Evolutionary conservation across 164 flowering plant species (phyloP).

Genomic region (Chimonanthus salicifolius): DNA sequence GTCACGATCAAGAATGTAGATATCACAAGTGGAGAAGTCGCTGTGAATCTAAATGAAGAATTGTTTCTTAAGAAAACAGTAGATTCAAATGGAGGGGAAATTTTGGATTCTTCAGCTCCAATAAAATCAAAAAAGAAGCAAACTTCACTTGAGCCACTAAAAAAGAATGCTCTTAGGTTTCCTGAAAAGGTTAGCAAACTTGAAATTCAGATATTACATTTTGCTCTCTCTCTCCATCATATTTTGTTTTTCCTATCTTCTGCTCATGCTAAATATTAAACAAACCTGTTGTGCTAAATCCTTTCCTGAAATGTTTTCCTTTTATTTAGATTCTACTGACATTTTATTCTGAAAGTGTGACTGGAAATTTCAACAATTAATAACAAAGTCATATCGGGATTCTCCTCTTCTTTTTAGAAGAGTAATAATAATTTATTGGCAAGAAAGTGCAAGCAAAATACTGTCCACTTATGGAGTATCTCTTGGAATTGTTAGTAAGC

Average conservation of each 20-base stretch:
- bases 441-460: too few relatives aligned
- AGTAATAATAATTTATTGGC: too few relatives aligned
- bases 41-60: conserved; percentile 32
- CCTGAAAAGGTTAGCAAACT: conserved; percentile 13
- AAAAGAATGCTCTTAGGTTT: conserved; percentile 3
- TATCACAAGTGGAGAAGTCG: conserved; percentile 61
- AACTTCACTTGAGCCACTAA: conserved; percentile 6
- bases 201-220: background rate
- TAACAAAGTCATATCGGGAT: too few relatives aligned
- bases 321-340: background rate
- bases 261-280: background rate
- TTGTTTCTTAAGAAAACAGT: conserved; percentile 3
- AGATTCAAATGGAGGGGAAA: background rate
- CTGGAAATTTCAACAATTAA: background rate
- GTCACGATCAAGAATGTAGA: conserved; percentile 62
- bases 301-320: background rate
- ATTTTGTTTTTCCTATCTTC: background rate
- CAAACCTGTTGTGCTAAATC: background rate
- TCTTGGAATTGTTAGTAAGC: too few relatives aligned
- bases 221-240: background rate
- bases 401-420: too few relatives aligned
- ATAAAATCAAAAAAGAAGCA: conserved; percentile 4
- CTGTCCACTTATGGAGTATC: too few relatives aligned
- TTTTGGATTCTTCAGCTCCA: background rate
- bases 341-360: background rate